Evolutionary conservation across 2,329 filamentous ascomycete genomes (phyloP).

Genomic region (Phaeosphaeriaceae sp.): DNA sequence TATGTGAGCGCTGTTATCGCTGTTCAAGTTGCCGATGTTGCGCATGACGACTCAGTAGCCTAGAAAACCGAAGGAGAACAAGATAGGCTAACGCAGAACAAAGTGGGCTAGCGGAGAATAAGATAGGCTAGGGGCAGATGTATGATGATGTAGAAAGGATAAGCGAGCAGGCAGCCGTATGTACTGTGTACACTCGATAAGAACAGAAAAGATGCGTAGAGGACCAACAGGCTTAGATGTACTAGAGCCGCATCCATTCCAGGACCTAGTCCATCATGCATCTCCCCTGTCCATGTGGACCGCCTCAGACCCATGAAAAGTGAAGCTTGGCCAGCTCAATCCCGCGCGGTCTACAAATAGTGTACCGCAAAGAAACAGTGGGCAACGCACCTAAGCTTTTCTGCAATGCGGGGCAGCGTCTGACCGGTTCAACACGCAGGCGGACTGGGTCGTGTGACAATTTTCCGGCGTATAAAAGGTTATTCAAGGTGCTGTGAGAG

Average conservation of each 20-base stretch:
- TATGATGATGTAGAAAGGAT: too few species aligned
- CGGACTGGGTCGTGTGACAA: conserved; percentile 6
- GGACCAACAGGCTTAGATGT: not conserved
- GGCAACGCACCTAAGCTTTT: not conserved
- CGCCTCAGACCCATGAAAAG: not conserved
- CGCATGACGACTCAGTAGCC: conserved; percentile 16
- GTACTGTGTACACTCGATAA: too few species aligned
- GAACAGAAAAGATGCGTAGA: not conserved
- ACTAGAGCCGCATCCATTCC: not conserved
- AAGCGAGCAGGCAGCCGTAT: too few species aligned
- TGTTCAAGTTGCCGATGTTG: conserved; percentile 34
- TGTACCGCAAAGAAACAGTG: not conserved
- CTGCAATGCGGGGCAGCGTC: not conserved
- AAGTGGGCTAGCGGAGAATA: not conserved
- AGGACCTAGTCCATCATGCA: not conserved
- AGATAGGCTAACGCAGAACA: not conserved
- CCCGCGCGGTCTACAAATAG: not conserved
- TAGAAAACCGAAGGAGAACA: not conserved
- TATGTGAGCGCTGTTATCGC: conserved; percentile 37
- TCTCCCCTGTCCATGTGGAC: not conserved
- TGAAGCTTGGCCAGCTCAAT: not conserved
- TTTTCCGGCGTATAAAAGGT: not conserved
- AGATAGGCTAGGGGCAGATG: too few species aligned
- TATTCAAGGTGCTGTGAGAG: conserved; percentile 4
- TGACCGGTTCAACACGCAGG: not conserved